Conservation (phyloP, 225 moss, liverwort and hornwort species). For the Ulota crispa region DNA sequence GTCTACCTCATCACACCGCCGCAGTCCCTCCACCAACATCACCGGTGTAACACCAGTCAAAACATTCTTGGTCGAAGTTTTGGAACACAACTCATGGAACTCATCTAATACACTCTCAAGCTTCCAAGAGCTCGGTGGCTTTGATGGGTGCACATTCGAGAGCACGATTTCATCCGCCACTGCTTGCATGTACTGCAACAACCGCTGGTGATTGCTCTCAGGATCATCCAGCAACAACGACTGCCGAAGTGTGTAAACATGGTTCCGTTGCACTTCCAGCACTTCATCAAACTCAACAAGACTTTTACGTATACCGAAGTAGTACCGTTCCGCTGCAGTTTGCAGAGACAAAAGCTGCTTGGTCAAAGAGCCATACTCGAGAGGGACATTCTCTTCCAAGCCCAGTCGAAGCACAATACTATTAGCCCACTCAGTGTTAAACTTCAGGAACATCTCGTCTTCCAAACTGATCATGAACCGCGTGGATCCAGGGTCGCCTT, state of each 20-base stretch:
- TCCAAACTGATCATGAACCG: constrained; percentile 98
- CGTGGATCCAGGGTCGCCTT: constrained; percentile 98
- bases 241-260: constrained; percentile 91
- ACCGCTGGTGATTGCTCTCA: constrained; percentile 72
- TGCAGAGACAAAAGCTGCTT: constrained; percentile 65
- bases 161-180: constrained; percentile 93
- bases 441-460: constrained; percentile 99
- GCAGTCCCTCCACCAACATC: constrained; percentile 55
- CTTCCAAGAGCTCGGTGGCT: constrained; percentile 74
- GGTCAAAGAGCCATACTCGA: constrained; percentile 81
- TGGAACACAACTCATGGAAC: constrained; percentile 65
- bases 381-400: constrained; percentile 83
- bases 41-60: constrained; percentile 59
- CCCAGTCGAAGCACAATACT: constrained; percentile 82
- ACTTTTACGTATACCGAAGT: constrained; percentile 86
- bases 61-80: constrained; percentile 48
- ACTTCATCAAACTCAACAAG: constrained; percentile 98
- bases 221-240: constrained; percentile 71
- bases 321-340: constrained; percentile 94
- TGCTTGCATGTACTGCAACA: constrained; percentile 93
- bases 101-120: constrained; percentile 57
- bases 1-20: constrained; percentile 37
- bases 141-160: constrained; percentile 66
- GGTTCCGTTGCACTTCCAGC: constrained; percentile 95
- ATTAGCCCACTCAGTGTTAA: constrained; percentile 97